phyloP scores from a whole-genome alignment of 331 rosid species.

The Cydonia oblonga region DNA sequence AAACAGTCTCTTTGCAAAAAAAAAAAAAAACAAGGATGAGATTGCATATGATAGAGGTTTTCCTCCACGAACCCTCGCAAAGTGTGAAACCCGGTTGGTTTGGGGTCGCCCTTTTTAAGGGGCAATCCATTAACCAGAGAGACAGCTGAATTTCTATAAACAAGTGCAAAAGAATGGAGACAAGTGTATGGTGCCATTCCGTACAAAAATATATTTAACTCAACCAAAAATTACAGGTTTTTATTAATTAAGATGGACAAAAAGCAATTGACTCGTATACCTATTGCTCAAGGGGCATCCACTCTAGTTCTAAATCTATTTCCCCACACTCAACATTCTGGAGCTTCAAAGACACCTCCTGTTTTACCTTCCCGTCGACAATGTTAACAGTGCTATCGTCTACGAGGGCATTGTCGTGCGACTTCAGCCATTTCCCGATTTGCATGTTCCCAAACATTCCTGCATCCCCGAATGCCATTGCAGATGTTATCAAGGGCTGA shows the following conservation, averaged over 20 bases:
- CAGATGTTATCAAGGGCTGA: constrained; percentile 85
- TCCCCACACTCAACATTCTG: constrained; percentile 89
- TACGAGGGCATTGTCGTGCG: constrained; percentile 68
- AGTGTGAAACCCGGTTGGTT: no score
- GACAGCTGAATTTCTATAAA: background rate
- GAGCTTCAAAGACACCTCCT: constrained; percentile 60
- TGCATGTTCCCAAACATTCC: constrained; percentile 82
- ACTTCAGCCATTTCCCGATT: constrained; percentile 94
- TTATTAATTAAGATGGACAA: constrained; percentile 15
- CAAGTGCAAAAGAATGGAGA: constrained; percentile 5
- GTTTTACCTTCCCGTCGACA: constrained; percentile 58
- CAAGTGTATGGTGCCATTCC: background rate
- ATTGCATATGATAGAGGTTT: no score
- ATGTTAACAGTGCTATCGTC: constrained; percentile 72
- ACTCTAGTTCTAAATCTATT: constrained; percentile 65
- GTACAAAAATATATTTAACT: background rate
- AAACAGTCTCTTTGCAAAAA: no score
- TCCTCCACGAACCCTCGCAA: no score
- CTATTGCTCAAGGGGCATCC: constrained; percentile 89
- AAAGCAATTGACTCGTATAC: constrained; percentile 7
- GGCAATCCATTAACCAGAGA: background rate
- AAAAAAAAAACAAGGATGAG: no score
- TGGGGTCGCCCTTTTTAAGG: no score
- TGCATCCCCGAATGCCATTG: constrained; percentile 80
- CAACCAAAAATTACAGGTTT: constrained; percentile 13